Percentiles rank a stretch among this genome's conserved stretches.
Conservation (phyloP, 371 early-diverging fungal species). For the Rhizopus sp. region DNA sequence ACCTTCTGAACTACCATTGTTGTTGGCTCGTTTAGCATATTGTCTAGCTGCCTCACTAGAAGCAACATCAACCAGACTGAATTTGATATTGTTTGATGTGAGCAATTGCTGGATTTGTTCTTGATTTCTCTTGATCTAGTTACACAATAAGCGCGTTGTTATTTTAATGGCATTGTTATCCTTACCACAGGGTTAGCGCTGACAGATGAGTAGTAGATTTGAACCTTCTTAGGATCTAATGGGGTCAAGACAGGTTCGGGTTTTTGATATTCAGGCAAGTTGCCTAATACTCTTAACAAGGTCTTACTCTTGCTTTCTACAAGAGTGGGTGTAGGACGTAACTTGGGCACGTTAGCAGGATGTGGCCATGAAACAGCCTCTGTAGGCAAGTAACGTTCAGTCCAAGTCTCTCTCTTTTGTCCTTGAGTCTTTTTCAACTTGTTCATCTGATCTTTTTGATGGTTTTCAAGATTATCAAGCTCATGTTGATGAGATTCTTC, state of each 20-base stretch:
- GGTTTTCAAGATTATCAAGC: slow-evolving; percentile 30
- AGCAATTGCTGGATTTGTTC: slow-evolving; percentile 46
- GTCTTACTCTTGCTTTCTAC: slow-evolving; percentile 34
- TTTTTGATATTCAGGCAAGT: slow-evolving; percentile 23
- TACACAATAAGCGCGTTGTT: neutral
- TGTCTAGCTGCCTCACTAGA: slow-evolving; percentile 45
- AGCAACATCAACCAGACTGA: slow-evolving; percentile 47
- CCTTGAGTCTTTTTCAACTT: slow-evolving; percentile 31
- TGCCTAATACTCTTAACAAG: slow-evolving; percentile 24
- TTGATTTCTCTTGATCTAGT: slow-evolving; percentile 48
- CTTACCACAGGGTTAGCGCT: slow-evolving; percentile 43
- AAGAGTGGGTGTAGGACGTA: slow-evolving; percentile 24
- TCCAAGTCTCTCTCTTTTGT: slow-evolving; percentile 30
- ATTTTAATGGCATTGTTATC: neutral
- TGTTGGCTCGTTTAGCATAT: slow-evolving; percentile 43
- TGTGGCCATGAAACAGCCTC: slow-evolving; percentile 50
- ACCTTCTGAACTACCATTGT: slow-evolving; percentile 31
- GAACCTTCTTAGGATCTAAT: slow-evolving; percentile 43
- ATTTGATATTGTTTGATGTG: slow-evolving; percentile 28
- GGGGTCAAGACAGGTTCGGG: slow-evolving; percentile 40
- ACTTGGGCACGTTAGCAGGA: slow-evolving; percentile 17
- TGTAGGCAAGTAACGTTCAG: slow-evolving; percentile 37
- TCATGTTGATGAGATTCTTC: slow-evolving; percentile 44
- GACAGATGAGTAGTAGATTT: slow-evolving; percentile 46
- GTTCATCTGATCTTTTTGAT: slow-evolving; percentile 39